Evolutionary conservation across 2,329 filamentous ascomycete genomes (phyloP), one percentile per base, ranked within the genome.

Genomic region (Albifimbria verrucaria): DNA sequence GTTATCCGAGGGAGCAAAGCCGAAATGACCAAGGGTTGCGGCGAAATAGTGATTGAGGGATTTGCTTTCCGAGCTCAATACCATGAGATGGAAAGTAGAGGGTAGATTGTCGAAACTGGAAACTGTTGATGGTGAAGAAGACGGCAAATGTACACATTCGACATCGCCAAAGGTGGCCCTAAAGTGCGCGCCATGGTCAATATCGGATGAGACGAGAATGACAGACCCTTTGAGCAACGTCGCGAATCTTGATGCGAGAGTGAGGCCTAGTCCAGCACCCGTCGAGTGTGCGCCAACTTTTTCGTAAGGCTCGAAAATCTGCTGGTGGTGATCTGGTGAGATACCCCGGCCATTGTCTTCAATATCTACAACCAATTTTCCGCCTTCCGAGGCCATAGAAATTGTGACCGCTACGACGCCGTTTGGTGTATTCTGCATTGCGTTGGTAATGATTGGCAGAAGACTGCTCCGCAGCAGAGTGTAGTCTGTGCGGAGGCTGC

Each of bases 261-360:
- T 75, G 15, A 78, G 57, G 1, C 76, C 75, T 1, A 77, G 63
- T 0, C 75, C 73, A 24, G 71, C 71, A 3, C 74, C 70, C 2
- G 65, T 66, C 0, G 72, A 68, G 32, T 73, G 65, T 0, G 56
- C 55, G 28, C 68, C 64, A 1, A 69, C 65, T 28, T 76, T 77
- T 41, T 76, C 74, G 20, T 77, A 76, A 0, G 73, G 61, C 3
- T 72, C 63, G 24, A 77, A 77, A 4, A 77, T 73, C 3, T 71
- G 68, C 3, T 62, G 21, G 3, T 71, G 68, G 7, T 76, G 59
- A 3, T 65, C 57, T 1, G 55, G 48, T 2, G 55, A 54, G n/a
- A 77, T 74, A 2, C 74, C 74, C 3, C 67, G 59, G 0, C 74
- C 75, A 1, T 68, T 76, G 43, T 78, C 75, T 42, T 71, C 58